Evolutionary conservation across 352 stramenopile genomes (phyloP), one percentile per base, ranked within the genome.

Genomic region (Phytophthora tentaculata): DNA sequence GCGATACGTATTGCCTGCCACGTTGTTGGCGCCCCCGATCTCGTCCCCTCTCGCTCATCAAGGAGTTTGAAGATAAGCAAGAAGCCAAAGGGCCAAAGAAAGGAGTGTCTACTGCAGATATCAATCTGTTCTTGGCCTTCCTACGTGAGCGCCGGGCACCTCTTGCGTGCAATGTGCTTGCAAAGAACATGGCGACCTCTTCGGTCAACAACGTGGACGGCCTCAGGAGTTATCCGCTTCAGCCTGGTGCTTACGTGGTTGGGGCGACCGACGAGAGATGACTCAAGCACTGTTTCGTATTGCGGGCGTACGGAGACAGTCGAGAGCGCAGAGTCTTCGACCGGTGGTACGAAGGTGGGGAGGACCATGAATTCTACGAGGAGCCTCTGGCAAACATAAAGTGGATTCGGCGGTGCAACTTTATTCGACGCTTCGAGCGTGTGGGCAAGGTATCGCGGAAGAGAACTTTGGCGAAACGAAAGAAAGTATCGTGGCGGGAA

Each of bases 211-310:
- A 2, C 0, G 0, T 50, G 5, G 48, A 19, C 1, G 45, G 45
- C 2, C 3, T 64, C n/a, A 23, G 6, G 1, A 29, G 43, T 5
- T 56, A 64, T 16, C 4, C 4, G 10, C 47, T 64, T 2, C 9
- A 19, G 3, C 19, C 56, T 10, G 45, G 47, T 28, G 20, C 56
- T 22, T 64, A 64, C 32, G 20, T 65, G 2, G 57, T 52, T 0
- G 48, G 32, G 4, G n/a, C n/a, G n/a, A n/a, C n/a, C n/a, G n/a
- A n/a, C n/a, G n/a, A n/a, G n/a, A n/a, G n/a, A n/a, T n/a, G 48
- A 35, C 26, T 24, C 0, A 57, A 54, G 49, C 35, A 65, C 22
- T 65, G 57, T 8, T 65, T 66, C 23, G 29, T 52, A 1, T 2
- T 54, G 8, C 8, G 26, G 6, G 55, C 45, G 0, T 16, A 55